Evolutionary conservation across 495 filamentous ascomycete genomes (phyloP), one percentile per base, ranked within the genome.

Genomic region (Daldinia childiae): DNA sequence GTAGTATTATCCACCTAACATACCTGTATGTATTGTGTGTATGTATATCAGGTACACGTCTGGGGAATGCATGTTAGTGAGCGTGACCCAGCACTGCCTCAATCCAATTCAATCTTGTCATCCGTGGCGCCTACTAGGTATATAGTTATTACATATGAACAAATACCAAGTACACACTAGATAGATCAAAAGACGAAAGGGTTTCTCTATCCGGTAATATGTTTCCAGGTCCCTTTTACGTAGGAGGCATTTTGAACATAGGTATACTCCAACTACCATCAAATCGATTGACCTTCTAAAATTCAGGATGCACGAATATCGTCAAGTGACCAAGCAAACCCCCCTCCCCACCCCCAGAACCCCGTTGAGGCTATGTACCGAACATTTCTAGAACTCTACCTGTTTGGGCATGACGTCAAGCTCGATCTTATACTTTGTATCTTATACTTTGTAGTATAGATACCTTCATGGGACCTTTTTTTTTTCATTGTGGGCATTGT

Each of bases 11-110:
- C 26, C 26, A 27, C 26, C 26, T 27, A 27, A 27, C 26, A 27
- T 27, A 27, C 1, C 26, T 26, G 3, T 27, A 27, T 27, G 26
- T 27, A 27, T 1, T 27, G 5, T 27, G 3, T 27, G 26, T 27
- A 27, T 1, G 26, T 4, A 27, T 5, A 0, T n/a, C n/a, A 6
- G 0, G 0, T 52, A 52, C 43, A 48, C 12, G 36, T 50, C 57
- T 56, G 39, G 51, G 43, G 26, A 60, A 55, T 51, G 43, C 48
- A 30, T 30, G 45, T 17, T 43, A 45, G 50, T 34, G 68, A 63
- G 21, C 60, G 60, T 64, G 64, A 68, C 64, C 38, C 14, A 69
- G 64, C 69, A 71, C 63, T 58, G 69, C 69, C 69, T 39, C 69
- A 58, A 57, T 55, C 41, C 48, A 29, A 29, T 29, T 5, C 27